Base-by-base conservation (phyloP, 176 grass and related monocot species). In the Triticum timopheevii region DNA sequence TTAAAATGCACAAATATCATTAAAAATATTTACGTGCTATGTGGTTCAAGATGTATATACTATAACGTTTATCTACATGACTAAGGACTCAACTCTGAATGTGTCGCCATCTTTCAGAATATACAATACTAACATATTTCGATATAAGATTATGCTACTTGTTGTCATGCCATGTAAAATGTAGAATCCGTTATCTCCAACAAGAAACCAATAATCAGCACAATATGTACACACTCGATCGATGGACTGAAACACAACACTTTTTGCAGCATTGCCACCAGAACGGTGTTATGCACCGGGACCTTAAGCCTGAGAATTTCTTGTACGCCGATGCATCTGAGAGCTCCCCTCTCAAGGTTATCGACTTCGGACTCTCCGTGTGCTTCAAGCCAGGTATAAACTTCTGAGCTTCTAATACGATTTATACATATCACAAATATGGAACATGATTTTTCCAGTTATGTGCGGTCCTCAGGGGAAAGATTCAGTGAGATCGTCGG, bases 281-380 rank as follows among this genome's bases (percentile, higher is more conserved):
- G 5, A 54, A 54, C 50, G 50, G 50, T 7, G 50, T 54, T 54
- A 54, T 54, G 50, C 50, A 54, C 50, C 50, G 96, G 13, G 96
- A 98, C 65, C 88, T 98, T 36, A 98, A 98, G 79, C 96, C 96
- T 28, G 93, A 99, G 85, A 99, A 99, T 63, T 99, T 99, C 79
- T 77, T 99, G 50, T 88, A 91, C 8, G 86, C 82, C 50, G 65
- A 85, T 59, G 42, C 90, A 56, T 91, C 90, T 20, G 90, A 91
- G 77, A 85, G 24, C 63, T 91, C 90, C 70, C 86, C 82, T 33
- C 86, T 91, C 39, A 91, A 85, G 77, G 90, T 88, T 64, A 91
- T 91, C 50, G 86, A 91, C 70, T 88, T 91, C 8, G 90, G 90
- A 28, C 86, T 91, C 70, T 91, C 90, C 5, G 90, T 91, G 13